Evolutionary conservation across 495 filamentous ascomycete genomes (phyloP).

Genomic region (Aspergillus ellipticus): DNA sequence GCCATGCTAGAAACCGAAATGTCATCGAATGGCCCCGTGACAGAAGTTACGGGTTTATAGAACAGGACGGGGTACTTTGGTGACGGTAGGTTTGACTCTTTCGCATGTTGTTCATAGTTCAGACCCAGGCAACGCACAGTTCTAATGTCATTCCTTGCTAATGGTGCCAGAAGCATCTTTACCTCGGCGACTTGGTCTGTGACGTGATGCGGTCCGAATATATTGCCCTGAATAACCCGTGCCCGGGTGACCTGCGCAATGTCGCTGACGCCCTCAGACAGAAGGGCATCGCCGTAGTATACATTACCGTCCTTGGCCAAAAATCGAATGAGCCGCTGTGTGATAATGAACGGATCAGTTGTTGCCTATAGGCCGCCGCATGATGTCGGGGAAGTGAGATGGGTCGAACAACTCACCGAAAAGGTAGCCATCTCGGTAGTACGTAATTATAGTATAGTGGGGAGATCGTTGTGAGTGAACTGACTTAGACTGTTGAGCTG

Average conservation of each 20-base stretch:
- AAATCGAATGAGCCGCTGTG: conserved; percentile 74
- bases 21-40: conserved; percentile 65
- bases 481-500: too few relatives aligned
- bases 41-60: conserved; percentile 75
- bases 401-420: conserved; percentile 24
- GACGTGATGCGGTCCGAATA: conserved; percentile 67
- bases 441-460: background rate
- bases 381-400: background rate
- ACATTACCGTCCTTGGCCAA: conserved; percentile 68
- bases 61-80: conserved; percentile 78
- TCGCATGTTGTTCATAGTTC: conserved; percentile 79
- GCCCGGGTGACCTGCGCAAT: conserved; percentile 64
- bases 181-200: conserved; percentile 68
- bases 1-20: conserved; percentile 62
- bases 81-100: conserved; percentile 70
- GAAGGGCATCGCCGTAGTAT: conserved; percentile 82
- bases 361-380: too few relatives aligned
- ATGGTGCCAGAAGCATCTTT: conserved; percentile 61
- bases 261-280: conserved; percentile 63
- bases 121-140: conserved; percentile 78
- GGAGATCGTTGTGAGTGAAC: too few relatives aligned
- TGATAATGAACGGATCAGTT: background rate
- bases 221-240: conserved; percentile 65
- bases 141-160: conserved; percentile 63
- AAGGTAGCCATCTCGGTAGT: conserved; percentile 32